These are phyloP conservation scores for Termitomyces sp. DNA, from an alignment of 768 basidiomycete genomes.

Conservation along the genomic window DNA sequence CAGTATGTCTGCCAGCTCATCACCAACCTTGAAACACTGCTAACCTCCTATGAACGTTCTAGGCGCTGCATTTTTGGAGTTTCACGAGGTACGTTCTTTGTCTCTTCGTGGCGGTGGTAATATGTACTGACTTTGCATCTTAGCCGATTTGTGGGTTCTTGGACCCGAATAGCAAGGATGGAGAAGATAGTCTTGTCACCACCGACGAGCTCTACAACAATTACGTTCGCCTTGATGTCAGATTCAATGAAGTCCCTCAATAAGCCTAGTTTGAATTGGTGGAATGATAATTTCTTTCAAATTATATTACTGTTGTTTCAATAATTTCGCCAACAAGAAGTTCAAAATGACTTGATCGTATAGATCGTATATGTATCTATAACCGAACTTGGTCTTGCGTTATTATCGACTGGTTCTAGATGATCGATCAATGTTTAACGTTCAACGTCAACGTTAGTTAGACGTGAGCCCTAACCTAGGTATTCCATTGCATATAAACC, in stretches of 20 bases:
- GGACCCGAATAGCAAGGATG: slow-evolving; percentile 46
- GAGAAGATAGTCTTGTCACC: slow-evolving; percentile 61
- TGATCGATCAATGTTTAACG: no score
- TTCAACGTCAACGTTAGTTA: no score
- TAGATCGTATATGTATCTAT: no score
- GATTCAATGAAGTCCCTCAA: slow-evolving; percentile 18
- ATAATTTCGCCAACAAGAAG: background rate
- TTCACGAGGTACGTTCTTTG: slow-evolving; percentile 46
- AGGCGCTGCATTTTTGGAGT: slow-evolving; percentile 66
- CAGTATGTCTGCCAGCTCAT: slow-evolving; percentile 31
- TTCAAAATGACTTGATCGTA: background rate
- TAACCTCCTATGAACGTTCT: slow-evolving; percentile 3
- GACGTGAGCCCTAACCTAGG: no score
- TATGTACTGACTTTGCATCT: background rate
- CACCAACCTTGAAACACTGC: background rate
- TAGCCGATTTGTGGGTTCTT: slow-evolving; percentile 63
- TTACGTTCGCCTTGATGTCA: slow-evolving; percentile 55
- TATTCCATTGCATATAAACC: no score
- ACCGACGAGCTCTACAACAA: slow-evolving; percentile 72
- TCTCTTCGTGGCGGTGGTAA: slow-evolving; percentile 1
- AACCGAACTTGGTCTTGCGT: background rate
- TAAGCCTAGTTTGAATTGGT: background rate
- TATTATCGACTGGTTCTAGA: background rate
- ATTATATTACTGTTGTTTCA: background rate
- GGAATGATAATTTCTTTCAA: background rate